Percentiles rank a stretch among this genome's conserved stretches.
These are phyloP conservation scores for Stephania japonica DNA, from an alignment of 164 flowering plant genomes.

Conservation along the genomic window DNA sequence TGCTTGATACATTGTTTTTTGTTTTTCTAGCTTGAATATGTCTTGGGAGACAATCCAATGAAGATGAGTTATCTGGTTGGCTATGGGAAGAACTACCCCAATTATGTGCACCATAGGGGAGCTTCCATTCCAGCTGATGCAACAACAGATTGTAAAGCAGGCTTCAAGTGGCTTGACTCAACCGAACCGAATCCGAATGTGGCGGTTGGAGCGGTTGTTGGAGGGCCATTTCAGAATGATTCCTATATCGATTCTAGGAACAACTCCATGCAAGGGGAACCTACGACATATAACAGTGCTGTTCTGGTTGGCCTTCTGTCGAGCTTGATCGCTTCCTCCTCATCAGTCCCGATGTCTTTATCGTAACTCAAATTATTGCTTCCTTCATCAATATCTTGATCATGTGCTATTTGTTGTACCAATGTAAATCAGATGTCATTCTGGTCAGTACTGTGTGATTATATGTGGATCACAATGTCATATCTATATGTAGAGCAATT, in stretches of 20 bases:
- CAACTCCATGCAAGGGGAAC: slow-evolving; percentile 81
- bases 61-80: slow-evolving; percentile 89
- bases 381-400: not conserved
- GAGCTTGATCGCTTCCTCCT: slow-evolving; percentile 72
- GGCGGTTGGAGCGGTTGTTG: slow-evolving; percentile 79
- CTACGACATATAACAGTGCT: slow-evolving; percentile 85
- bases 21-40: slow-evolving; percentile 67
- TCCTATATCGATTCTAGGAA: slow-evolving; percentile 59
- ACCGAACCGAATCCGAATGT: slow-evolving; percentile 70
- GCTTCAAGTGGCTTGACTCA: slow-evolving; percentile 62
- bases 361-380: slow-evolving; percentile 19
- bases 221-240: slow-evolving; percentile 83
- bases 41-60: slow-evolving; percentile 78
- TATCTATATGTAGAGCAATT: no score
- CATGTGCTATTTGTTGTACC: not conserved
- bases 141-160: slow-evolving; percentile 47
- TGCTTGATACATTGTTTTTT: not conserved
- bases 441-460: no score
- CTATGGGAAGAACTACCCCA: slow-evolving; percentile 69
- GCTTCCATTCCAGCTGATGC: slow-evolving; percentile 85
- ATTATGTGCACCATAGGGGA: slow-evolving; percentile 85
- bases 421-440: not conserved
- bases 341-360: slow-evolving; percentile 65
- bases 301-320: slow-evolving; percentile 75
- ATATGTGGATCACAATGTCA: no score